phyloP scores from a whole-genome alignment of 2,329 filamentous ascomycete genomes.

The Cadophora malorum region DNA sequence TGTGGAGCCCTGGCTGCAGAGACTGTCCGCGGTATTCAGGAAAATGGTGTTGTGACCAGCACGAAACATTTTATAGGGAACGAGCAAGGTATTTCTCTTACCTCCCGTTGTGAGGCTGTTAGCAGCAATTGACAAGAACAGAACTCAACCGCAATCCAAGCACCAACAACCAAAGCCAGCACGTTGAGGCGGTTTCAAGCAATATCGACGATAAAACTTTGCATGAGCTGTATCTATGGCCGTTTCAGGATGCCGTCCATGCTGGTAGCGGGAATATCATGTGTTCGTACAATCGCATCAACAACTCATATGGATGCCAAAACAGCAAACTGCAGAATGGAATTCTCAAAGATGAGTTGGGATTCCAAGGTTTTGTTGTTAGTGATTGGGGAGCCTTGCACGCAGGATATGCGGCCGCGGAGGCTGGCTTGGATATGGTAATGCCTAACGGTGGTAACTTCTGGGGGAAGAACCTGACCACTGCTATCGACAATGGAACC shows the following conservation, averaged over 20 bases:
- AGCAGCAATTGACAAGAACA: conserved; percentile 24
- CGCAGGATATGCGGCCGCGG: conserved; percentile 75
- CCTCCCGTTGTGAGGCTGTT: no score
- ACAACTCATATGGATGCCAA: conserved; percentile 71
- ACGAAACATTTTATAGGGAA: conserved; percentile 67
- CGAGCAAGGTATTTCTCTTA: conserved; percentile 60
- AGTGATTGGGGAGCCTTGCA: conserved; percentile 79
- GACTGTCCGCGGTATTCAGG: conserved; percentile 38
- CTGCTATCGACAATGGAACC: conserved; percentile 65
- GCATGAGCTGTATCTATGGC: conserved; percentile 84
- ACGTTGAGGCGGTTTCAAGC: conserved; percentile 53
- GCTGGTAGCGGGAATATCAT: conserved; percentile 80
- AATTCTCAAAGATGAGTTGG: conserved; percentile 82
- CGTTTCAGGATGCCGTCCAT: conserved; percentile 79
- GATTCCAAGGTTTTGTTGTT: conserved; percentile 85
- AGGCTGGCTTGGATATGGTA: conserved; percentile 79
- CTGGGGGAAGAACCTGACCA: conserved; percentile 47
- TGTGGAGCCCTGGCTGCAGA: conserved; percentile 56
- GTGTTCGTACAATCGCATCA: conserved; percentile 80
- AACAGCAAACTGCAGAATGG: conserved; percentile 83
- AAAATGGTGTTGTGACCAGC: conserved; percentile 36
- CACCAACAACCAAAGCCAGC: conserved; percentile 47
- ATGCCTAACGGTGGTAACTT: conserved; percentile 35
- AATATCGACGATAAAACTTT: conserved; percentile 79
- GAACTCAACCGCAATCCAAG: conserved; percentile 56